These are phyloP conservation scores for Amanita thiersii DNA, from an alignment of 768 basidiomycete species.

Conservation along the genomic window DNA sequence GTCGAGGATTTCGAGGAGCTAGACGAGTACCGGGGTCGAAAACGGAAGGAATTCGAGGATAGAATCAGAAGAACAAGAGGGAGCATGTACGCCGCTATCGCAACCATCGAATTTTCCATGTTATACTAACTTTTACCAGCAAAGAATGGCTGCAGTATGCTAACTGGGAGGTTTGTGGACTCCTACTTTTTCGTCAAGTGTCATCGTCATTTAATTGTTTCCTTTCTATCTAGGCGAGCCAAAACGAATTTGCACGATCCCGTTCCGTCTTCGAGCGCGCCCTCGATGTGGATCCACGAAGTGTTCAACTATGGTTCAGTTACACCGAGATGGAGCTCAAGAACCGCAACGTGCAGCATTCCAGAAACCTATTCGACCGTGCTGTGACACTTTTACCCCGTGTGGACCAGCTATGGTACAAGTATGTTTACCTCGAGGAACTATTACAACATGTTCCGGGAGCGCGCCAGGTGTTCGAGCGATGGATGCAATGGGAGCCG, in stretches of 20 bases:
- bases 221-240: conserved; percentile 56
- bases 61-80: conserved; percentile 72
- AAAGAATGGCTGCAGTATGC: conserved; percentile 87
- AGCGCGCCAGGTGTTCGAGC: conserved; percentile 94
- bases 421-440: conserved; percentile 98
- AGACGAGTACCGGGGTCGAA: conserved; percentile 85
- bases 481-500: conserved; percentile 99
- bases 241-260: conserved; percentile 93
- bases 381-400: conserved; percentile 95
- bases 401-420: conserved; percentile 98
- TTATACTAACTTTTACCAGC: conserved; percentile 25
- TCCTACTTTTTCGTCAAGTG: conserved; percentile 1
- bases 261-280: conserved; percentile 96
- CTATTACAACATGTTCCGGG: conserved; percentile 93
- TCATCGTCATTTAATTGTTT: conserved; percentile 2
- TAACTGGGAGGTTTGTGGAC: conserved; percentile 63
- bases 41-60: conserved; percentile 92
- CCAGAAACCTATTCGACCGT: conserved; percentile 94
- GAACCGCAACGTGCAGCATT: conserved; percentile 93
- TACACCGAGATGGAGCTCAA: conserved; percentile 99
- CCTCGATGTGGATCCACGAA: conserved; percentile 88
- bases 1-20: conserved; percentile 92
- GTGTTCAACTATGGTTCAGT: conserved; percentile 86
- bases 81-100: conserved; percentile 54
- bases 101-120: not conserved